Evolutionary conservation across 2,329 filamentous ascomycete species (phyloP).

Genomic region (Colletotrichum tropicicola): DNA sequence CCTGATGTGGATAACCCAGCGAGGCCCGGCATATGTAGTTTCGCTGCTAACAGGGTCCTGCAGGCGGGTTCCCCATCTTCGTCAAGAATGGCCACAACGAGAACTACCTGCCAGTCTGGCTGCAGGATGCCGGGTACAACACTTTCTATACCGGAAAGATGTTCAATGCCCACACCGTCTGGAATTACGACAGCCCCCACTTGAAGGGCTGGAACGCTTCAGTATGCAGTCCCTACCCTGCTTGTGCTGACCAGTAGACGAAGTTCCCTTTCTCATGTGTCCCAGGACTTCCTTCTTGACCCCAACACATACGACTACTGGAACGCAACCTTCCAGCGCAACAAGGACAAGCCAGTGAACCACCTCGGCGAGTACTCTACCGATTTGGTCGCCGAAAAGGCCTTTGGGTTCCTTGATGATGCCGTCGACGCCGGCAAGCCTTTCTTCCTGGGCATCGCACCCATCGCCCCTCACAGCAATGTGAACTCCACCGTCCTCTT

Average conservation of each 20-base stretch:
- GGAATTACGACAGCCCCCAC: constrained; percentile 60
- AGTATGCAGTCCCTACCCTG: not conserved
- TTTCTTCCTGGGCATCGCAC: constrained; percentile 66
- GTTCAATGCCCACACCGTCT: constrained; percentile 58
- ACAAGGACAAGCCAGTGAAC: constrained; percentile 54
- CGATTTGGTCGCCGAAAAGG: constrained; percentile 68
- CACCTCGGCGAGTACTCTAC: constrained; percentile 53
- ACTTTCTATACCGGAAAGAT: constrained; percentile 66
- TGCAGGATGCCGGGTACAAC: constrained; percentile 59
- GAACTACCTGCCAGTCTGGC: constrained; percentile 59
- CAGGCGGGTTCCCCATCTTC: constrained; percentile 58
- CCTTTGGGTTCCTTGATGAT: constrained; percentile 68
- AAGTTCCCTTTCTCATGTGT: not conserved
- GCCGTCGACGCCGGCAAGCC: constrained; percentile 61
- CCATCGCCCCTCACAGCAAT: constrained; percentile 46
- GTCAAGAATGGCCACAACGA: constrained; percentile 58
- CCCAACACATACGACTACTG: constrained; percentile 75
- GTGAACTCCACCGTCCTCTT: constrained; percentile 48
- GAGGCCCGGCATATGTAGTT: not conserved
- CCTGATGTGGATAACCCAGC: not conserved
- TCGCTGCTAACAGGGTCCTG: constrained; percentile 26
- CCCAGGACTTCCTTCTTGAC: constrained; percentile 63
- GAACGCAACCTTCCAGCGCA: constrained; percentile 71
- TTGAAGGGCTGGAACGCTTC: constrained; percentile 66
- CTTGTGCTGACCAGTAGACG: rapidly evolving